Conservation (phyloP, 176 grass and related monocot genomes). For the Oryza meridionalis region DNA sequence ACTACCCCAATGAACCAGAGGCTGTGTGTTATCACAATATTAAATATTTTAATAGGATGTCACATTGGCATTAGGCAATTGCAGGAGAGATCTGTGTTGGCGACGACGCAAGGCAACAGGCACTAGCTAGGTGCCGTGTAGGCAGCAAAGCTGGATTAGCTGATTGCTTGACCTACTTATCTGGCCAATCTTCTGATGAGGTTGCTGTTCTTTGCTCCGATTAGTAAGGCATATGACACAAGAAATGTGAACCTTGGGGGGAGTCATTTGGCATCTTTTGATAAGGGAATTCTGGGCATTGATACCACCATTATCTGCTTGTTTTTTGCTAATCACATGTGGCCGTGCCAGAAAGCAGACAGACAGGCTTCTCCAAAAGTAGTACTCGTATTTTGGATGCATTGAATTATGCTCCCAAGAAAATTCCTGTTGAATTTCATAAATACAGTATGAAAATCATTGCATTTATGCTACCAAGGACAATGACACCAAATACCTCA, state of each 20-base stretch:
- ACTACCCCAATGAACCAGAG: conserved; percentile 22
- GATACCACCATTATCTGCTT: neutral
- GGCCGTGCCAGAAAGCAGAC: neutral
- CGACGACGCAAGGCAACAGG: neutral
- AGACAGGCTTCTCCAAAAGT: neutral
- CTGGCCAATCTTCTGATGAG: neutral
- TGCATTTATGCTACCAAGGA: neutral
- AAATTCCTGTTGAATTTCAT: neutral
- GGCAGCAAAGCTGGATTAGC: neutral
- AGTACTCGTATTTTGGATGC: neutral
- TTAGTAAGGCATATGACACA: conserved; percentile 32
- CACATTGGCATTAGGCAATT: neutral
- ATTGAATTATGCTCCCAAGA: too few species aligned
- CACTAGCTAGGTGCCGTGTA: conserved; percentile 30
- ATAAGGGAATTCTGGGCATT: neutral
- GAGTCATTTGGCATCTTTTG: conserved; percentile 42
- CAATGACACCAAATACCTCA: neutral
- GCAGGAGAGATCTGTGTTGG: conserved; percentile 1
- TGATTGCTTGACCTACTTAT: conserved; percentile 43
- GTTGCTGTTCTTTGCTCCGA: conserved; percentile 15
- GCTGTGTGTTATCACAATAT: neutral
- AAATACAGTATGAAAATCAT: neutral
- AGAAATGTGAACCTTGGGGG: conserved; percentile 31
- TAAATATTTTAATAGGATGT: neutral
- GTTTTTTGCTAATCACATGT: neutral